Evolutionary conservation across 2,329 filamentous ascomycete genomes (phyloP).

Genomic region (Penicillium hesseltinei): DNA sequence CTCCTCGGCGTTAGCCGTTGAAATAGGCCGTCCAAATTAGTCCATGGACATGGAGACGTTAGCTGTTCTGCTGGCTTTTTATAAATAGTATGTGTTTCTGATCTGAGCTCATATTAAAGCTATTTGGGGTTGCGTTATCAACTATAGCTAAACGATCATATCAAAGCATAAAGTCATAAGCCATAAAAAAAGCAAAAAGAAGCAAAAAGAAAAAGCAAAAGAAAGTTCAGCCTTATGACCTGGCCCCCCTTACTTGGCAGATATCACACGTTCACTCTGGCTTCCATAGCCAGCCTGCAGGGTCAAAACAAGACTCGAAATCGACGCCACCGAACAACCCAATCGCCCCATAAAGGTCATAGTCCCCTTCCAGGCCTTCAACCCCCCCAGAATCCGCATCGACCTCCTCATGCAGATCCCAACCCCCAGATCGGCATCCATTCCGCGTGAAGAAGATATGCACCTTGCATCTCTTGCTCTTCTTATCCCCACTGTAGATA

Average conservation of each 20-base stretch:
- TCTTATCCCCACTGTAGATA: constrained; percentile 34
- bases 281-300: constrained; percentile 48
- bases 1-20: constrained; percentile 10
- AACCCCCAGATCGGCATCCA: constrained; percentile 51
- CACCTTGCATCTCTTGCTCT: constrained; percentile 38
- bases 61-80: not conserved
- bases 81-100: not conserved
- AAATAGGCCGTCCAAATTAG: constrained; percentile 5
- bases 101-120: not conserved
- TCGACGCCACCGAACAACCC: constrained; percentile 63
- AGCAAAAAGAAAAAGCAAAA: too few species aligned
- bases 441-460: constrained; percentile 61
- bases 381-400: constrained; percentile 59
- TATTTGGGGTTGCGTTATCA: not conserved
- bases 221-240: constrained; percentile 13
- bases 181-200: too few species aligned
- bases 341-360: constrained; percentile 61
- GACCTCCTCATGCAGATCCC: constrained; percentile 61
- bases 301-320: constrained; percentile 56
- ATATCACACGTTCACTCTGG: constrained; percentile 16
- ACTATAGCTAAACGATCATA: not conserved
- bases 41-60: not conserved
- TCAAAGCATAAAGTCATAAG: not conserved
- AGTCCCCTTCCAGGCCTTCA: constrained; percentile 65
- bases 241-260: constrained; percentile 1